Evolutionary conservation across 176 grass and related monocot genomes (phyloP).

Genomic region (Lolium multiflorum): DNA sequence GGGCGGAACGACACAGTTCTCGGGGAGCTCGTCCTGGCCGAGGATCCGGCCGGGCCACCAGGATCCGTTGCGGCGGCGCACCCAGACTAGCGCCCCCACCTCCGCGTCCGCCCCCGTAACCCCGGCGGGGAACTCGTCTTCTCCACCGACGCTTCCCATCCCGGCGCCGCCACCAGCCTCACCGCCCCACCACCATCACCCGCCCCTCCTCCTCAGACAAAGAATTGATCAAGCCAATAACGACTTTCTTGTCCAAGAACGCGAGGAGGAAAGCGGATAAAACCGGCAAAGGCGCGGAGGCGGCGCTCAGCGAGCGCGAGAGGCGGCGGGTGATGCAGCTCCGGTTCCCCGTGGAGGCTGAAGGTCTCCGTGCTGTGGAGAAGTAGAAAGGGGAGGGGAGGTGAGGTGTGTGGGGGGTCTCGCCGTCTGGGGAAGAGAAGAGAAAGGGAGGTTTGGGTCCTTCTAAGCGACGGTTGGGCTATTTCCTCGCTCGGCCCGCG

Average conservation of each 20-base stretch:
- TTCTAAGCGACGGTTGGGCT: not conserved
- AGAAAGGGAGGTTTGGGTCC: conserved; percentile 9
- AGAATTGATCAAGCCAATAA: conserved; percentile 44
- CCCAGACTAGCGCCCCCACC: conserved; percentile 90
- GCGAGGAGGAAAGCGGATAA: not conserved
- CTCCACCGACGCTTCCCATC: conserved; percentile 58
- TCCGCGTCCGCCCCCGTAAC: conserved; percentile 60
- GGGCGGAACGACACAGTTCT: conserved; percentile 61
- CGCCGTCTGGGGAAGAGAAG: not conserved
- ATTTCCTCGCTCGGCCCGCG: not conserved
- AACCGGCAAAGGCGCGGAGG: not conserved
- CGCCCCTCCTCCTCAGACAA: not conserved
- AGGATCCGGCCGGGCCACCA: conserved; percentile 98
- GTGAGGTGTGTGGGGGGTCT: conserved; percentile 10
- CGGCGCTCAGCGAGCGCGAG: not conserved
- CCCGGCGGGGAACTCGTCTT: conserved; percentile 41
- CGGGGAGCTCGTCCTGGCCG: conserved; percentile 66
- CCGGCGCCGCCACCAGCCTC: not conserved
- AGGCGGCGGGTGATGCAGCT: not conserved
- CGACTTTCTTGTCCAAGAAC: conserved; percentile 34
- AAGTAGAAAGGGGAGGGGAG: conserved; percentile 5
- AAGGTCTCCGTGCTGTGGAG: conserved; percentile 40
- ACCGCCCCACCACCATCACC: conserved; percentile 28
- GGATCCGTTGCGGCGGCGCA: conserved; percentile 95
- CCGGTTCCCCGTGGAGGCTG: conserved; percentile 2